Conservation (phyloP, 805 yeast genomes). For the Debaryomyces castellii region DNA sequence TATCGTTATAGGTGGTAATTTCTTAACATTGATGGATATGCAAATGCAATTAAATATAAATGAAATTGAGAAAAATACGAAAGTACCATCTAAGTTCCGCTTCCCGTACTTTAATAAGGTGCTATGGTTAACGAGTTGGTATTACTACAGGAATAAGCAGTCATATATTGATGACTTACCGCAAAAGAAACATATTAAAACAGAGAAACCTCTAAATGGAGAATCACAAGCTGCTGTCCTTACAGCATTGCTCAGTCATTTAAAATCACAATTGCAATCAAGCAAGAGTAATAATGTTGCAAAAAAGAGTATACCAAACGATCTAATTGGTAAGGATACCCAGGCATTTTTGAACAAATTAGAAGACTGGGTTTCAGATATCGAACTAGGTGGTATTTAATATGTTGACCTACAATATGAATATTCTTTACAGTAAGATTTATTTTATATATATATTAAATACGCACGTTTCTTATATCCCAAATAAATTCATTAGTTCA, state of each 20-base stretch:
- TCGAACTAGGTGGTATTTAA: background rate
- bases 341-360: conserved; percentile 15
- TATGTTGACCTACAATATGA: background rate
- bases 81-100: conserved; percentile 72
- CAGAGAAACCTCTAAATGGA: background rate
- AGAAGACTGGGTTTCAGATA: conserved; percentile 12
- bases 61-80: conserved; percentile 62
- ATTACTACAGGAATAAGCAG: conserved; percentile 27
- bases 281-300: conserved; percentile 35
- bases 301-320: conserved; percentile 30
- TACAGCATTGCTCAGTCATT: conserved; percentile 20
- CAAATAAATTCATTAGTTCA: background rate
- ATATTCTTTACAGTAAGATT: background rate
- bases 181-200: background rate
- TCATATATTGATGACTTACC: conserved; percentile 20
- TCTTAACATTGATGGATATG: conserved; percentile 63
- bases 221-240: conserved; percentile 5
- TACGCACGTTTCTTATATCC: conserved; percentile 1
- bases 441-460: conserved; percentile 1
- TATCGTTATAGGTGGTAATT: conserved; percentile 85
- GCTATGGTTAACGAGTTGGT: conserved; percentile 65
- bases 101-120: conserved; percentile 76
- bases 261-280: conserved; percentile 28
- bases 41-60: conserved; percentile 61
- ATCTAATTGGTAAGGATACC: conserved; percentile 29